phyloP scores from a whole-genome alignment of 257 asterid genomes.

The Solanum bulbocastanum region DNA sequence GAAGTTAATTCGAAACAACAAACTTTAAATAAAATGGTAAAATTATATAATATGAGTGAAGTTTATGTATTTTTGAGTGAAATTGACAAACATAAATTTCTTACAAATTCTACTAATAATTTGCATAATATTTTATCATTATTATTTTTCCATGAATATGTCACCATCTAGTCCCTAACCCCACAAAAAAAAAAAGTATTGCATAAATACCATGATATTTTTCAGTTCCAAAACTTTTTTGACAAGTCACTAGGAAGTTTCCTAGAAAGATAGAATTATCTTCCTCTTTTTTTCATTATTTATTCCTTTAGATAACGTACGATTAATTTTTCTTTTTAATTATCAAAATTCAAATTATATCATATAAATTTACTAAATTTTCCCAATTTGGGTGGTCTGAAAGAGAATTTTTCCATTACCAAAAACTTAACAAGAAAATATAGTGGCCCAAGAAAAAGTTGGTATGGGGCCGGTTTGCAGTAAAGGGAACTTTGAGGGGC shows the following conservation, averaged over 20 bases:
- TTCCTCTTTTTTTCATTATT: background rate
- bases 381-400: background rate
- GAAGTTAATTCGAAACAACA: too few species aligned
- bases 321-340: too few species aligned
- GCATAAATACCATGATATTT: background rate
- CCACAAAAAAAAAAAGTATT: background rate
- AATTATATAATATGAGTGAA: background rate
- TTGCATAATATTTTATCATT: background rate
- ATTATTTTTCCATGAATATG: background rate
- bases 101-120: background rate
- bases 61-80: background rate
- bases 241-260: background rate
- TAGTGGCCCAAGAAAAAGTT: background rate
- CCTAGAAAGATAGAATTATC: background rate
- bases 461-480: background rate
- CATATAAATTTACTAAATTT: too few species aligned
- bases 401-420: background rate
- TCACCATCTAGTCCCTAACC: background rate
- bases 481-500: background rate
- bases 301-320: too few species aligned
- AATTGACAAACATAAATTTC: background rate
- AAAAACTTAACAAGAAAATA: background rate
- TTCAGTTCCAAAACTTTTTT: background rate
- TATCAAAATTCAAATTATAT: background rate
- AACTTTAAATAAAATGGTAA: too few species aligned